Evolutionary conservation across 345 rosid species (phyloP).

Genomic region (Bretschneidera sinensis): DNA sequence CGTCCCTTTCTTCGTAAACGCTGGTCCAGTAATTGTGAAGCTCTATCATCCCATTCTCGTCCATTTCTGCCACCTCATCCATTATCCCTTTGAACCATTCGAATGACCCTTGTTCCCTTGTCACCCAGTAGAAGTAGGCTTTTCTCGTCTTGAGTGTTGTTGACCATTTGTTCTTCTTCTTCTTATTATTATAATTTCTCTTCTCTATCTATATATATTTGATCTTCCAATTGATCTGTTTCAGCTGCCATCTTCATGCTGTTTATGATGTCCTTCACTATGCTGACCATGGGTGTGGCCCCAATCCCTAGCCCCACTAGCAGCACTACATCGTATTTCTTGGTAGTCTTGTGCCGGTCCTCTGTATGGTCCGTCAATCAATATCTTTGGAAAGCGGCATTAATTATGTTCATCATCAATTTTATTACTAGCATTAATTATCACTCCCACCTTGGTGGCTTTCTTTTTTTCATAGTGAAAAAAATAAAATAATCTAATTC

Average conservation of each 20-base stretch:
- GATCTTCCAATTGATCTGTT: conserved; percentile 17
- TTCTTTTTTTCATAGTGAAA: no score
- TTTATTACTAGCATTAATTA: no score
- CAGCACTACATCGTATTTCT: conserved; percentile 77
- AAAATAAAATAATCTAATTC: no score
- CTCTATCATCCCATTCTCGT: conserved; percentile 61
- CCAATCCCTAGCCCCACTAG: conserved; percentile 91
- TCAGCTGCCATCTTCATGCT: conserved; percentile 45
- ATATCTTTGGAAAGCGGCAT: conserved; percentile 61
- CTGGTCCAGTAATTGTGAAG: conserved; percentile 89
- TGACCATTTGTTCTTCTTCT: conserved; percentile 19
- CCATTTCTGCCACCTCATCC: conserved; percentile 86
- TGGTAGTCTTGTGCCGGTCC: conserved; percentile 95
- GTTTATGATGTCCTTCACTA: conserved; percentile 83
- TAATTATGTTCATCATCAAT: no score
- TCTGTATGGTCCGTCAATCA: conserved; percentile 86
- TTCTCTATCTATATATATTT: no score
- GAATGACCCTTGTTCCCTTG: conserved; percentile 88
- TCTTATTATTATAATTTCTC: not conserved
- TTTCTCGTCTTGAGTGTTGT: conserved; percentile 56
- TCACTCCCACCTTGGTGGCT: no score
- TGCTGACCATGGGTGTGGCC: conserved; percentile 92
- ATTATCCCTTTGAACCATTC: conserved; percentile 95
- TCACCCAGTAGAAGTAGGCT: conserved; percentile 94
- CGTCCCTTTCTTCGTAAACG: conserved; percentile 92